These are phyloP conservation scores for Calonectria honghensis DNA, from an alignment of 2,329 filamentous ascomycete species.

Conservation along the genomic window DNA sequence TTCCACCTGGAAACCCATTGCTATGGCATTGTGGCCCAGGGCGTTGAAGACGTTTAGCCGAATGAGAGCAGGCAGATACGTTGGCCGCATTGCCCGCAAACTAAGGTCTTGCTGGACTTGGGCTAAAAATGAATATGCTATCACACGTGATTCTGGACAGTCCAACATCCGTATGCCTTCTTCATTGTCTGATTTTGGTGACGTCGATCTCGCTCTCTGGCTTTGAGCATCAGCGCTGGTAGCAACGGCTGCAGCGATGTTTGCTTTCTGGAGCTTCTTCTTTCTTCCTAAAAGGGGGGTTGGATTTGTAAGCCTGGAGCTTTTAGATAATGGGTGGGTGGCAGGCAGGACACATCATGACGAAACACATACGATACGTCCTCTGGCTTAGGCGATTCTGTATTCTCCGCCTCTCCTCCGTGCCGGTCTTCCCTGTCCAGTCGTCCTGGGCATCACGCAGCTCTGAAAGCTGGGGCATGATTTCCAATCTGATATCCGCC, in stretches of 20 bases:
- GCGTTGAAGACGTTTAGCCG: conserved; percentile 39
- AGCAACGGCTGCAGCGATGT: not conserved
- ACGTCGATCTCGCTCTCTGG: not conserved
- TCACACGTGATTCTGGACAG: not conserved
- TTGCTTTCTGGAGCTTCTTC: conserved; percentile 26
- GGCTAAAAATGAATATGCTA: conserved; percentile 1
- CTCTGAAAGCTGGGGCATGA: conserved; percentile 33
- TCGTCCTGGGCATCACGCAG: conserved; percentile 33
- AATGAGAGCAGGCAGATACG: conserved; percentile 34
- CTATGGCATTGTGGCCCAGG: conserved; percentile 19
- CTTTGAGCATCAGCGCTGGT: too few species aligned
- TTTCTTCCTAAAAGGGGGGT: conserved; percentile 2
- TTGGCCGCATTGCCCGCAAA: conserved; percentile 12
- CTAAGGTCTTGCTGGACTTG: conserved; percentile 21
- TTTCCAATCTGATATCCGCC: not conserved
- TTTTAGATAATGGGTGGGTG: not conserved
- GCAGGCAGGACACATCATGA: not conserved
- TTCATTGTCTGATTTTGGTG: not conserved
- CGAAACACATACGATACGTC: conserved; percentile 33
- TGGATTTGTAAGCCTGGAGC: conserved; percentile 7
- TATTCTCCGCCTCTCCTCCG: conserved; percentile 32
- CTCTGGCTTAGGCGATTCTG: conserved; percentile 43
- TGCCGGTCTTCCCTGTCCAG: conserved; percentile 39
- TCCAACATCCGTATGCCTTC: conserved; percentile 4
- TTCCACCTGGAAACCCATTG: conserved; percentile 3